phyloP scores from a whole-genome alignment of 306 rosid species.

The Abrus pulchellus region DNA sequence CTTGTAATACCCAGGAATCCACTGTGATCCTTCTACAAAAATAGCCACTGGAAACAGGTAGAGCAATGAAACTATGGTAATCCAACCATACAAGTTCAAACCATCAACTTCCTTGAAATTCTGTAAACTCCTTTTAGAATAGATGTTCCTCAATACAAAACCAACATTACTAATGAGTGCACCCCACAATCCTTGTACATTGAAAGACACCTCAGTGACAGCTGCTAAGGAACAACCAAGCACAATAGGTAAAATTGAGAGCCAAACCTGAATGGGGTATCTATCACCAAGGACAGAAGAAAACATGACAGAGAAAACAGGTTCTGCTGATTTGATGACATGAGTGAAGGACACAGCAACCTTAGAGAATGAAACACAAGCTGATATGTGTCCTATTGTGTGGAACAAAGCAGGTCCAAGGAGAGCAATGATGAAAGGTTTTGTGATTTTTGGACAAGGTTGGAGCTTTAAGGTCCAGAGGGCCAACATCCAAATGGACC shows the following conservation, averaged over 20 bases:
- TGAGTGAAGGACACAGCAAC: constrained; percentile 98
- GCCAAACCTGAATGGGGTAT: constrained; percentile 90
- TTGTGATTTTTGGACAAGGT: constrained; percentile 83
- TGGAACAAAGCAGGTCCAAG: constrained; percentile 98
- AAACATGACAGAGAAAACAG: constrained; percentile 85
- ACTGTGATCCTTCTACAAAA: constrained; percentile 89
- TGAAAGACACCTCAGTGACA: constrained; percentile 89
- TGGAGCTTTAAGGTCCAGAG: constrained; percentile 90
- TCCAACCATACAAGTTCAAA: constrained; percentile 86
- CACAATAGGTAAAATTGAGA: constrained; percentile 89
- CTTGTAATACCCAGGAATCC: constrained; percentile 86
- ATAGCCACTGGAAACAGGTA: constrained; percentile 89
- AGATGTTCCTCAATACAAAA: constrained; percentile 86
- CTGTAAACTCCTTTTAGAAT: constrained; percentile 81
- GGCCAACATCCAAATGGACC: constrained; percentile 82
- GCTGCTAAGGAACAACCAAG: constrained; percentile 92
- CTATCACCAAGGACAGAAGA: constrained; percentile 79
- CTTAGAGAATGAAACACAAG: constrained; percentile 93
- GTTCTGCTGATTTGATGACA: constrained; percentile 94
- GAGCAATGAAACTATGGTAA: constrained; percentile 71
- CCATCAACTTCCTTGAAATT: constrained; percentile 91
- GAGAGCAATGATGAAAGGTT: constrained; percentile 77
- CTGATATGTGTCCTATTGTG: constrained; percentile 95
- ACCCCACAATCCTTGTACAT: constrained; percentile 81
- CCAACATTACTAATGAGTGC: constrained; percentile 95